These are phyloP conservation scores for Astragalus membranaceus DNA, from an alignment of 306 rosid species.

Conservation along the genomic window DNA sequence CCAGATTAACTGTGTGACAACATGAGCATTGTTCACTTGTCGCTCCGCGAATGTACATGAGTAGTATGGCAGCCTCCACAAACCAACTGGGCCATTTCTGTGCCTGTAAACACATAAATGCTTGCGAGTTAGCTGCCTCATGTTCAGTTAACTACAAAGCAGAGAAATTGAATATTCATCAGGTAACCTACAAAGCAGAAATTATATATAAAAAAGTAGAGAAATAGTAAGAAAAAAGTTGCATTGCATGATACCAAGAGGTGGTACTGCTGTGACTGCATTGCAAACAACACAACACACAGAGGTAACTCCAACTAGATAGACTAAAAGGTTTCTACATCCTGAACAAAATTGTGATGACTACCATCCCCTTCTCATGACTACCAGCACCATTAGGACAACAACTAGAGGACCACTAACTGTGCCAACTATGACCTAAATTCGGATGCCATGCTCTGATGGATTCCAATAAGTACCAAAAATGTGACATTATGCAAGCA, in stretches of 20 bases:
- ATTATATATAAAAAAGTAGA: no score
- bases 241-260: slow-evolving; percentile 69
- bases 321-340: slow-evolving; percentile 80
- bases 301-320: slow-evolving; percentile 91
- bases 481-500: no score
- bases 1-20: slow-evolving; percentile 95
- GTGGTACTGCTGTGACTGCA: slow-evolving; percentile 96
- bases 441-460: no score
- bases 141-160: no score
- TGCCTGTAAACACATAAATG: slow-evolving; percentile 44
- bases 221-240: no score
- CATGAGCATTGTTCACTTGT: slow-evolving; percentile 97
- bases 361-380: no score
- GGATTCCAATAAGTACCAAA: no score
- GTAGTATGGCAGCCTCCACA: slow-evolving; percentile 97
- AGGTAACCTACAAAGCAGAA: no score
- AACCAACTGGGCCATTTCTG: slow-evolving; percentile 97
- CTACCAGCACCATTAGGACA: no score
- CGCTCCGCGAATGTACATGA: slow-evolving; percentile 94
- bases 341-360: slow-evolving; percentile 98
- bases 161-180: no score
- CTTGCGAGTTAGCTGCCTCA: slow-evolving; percentile 6
- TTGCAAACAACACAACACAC: slow-evolving; percentile 99
- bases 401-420: no score
- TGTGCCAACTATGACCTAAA: no score